Percentiles rank a stretch among this genome's conserved stretches.
Conservation (phyloP, 768 basidiomycete species). For the Amanita molliuscula region DNA sequence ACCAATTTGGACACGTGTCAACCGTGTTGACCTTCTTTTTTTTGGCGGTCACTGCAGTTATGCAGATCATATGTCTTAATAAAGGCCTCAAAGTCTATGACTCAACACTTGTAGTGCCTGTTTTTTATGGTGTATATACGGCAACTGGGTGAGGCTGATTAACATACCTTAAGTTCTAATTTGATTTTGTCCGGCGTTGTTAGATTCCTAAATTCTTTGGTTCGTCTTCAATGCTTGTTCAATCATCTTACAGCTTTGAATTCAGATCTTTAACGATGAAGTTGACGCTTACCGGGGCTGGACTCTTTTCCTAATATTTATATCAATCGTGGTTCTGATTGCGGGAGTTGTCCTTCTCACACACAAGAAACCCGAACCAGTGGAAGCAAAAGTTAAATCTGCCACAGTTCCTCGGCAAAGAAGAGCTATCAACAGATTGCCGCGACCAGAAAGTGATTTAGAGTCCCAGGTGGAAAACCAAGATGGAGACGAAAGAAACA, state of each 20-base stretch:
- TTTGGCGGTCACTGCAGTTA: slow-evolving; percentile 64
- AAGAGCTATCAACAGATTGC: slow-evolving; percentile 11
- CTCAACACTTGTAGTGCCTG: slow-evolving; percentile 84
- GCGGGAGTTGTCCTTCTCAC: slow-evolving; percentile 90
- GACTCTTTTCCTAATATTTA: slow-evolving; percentile 81
- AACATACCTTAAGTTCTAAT: background rate
- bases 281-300: slow-evolving; percentile 80
- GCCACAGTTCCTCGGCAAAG: slow-evolving; percentile 20
- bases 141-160: slow-evolving; percentile 50
- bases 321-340: slow-evolving; percentile 80
- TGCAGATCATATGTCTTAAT: slow-evolving; percentile 89
- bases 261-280: slow-evolving; percentile 71
- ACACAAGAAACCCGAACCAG: slow-evolving; percentile 76
- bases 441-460: background rate
- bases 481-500: slow-evolving; percentile 27
- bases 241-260: background rate
- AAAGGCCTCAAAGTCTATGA: slow-evolving; percentile 86
- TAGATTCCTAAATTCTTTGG: slow-evolving; percentile 37
- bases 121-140: slow-evolving; percentile 91
- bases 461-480: slow-evolving; percentile 17
- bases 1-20: slow-evolving; percentile 76
- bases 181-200: background rate
- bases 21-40: slow-evolving; percentile 68
- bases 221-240: slow-evolving; percentile 4
- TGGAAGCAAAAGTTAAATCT: slow-evolving; percentile 21